phyloP scores from a whole-genome alignment of 1,284 basidiomycete species.

The Inonotus hispidus region DNA sequence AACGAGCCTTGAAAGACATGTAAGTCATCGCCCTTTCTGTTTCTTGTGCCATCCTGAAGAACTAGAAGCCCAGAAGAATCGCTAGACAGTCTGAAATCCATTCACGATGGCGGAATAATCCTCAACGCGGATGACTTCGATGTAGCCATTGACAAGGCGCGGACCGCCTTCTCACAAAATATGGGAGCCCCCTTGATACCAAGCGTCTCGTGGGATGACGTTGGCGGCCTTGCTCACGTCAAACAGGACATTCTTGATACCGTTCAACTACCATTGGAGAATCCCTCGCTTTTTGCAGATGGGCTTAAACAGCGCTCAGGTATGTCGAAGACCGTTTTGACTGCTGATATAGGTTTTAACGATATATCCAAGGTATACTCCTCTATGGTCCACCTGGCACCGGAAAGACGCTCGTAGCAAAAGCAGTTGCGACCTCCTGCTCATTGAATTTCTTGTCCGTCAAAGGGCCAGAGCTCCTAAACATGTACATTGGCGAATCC shows the following conservation, averaged over 20 bases:
- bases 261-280: conserved; percentile 91
- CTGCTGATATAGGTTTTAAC: not conserved
- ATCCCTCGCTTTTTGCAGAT: conserved; percentile 89
- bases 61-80: not conserved
- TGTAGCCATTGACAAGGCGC: conserved; percentile 67
- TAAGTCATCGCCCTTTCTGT: conserved; percentile 28
- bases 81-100: conserved; percentile 3
- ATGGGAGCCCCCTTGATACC: conserved; percentile 98
- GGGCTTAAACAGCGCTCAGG: conserved; percentile 96
- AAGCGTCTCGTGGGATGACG: conserved; percentile 95
- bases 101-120: conserved; percentile 24
- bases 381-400: conserved; percentile 94
- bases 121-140: conserved; percentile 63
- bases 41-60: conserved; percentile 4
- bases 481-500: conserved; percentile 99
- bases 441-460: conserved; percentile 94
- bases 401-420: conserved; percentile 92
- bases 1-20: conserved; percentile 42
- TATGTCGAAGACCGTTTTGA: conserved; percentile 26
- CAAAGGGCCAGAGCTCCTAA: conserved; percentile 93
- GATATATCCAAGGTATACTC: conserved; percentile 57
- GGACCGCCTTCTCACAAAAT: conserved; percentile 81
- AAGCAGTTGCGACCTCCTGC: conserved; percentile 90
- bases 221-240: conserved; percentile 86
- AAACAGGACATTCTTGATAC: conserved; percentile 97